Evolutionary conservation across 2,329 filamentous ascomycete genomes (phyloP), one percentile per base, ranked within the genome.

Genomic region (Penicillium sp.): DNA sequence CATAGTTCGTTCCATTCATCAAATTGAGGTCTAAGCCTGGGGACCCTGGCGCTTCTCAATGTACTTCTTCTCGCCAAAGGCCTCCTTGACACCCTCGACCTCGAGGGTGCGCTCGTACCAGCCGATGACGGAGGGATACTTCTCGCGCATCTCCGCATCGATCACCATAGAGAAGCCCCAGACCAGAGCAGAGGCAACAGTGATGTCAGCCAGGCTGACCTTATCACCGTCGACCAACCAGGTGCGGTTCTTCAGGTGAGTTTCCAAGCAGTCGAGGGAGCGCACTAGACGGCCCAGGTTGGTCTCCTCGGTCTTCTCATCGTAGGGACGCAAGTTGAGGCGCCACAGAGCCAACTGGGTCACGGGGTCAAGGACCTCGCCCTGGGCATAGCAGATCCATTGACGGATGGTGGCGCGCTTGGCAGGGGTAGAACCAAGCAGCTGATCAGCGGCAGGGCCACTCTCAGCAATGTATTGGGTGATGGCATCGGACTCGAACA

Each of bases 401-500:
- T 77, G 69, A 25, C 67, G 61, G 60, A 79, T 71, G 8, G 64
- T 58, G 0, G 75, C 74, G 29, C 69, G 65, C 41, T 73, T 68
- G 51, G 72, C 67, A 7, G 65, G 42, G 30, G 72, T 74, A 3
- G 55, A 39, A 19, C 77, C 77, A 5, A 78, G 57, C 3, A 80
- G 70, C 60, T 79, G 75, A 4, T 53, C 58, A 6, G 69, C 67
- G 44, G 65, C 64, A 34, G 76, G 73, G 3, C 77, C 77, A 29
- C 67, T 68, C 45, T 71, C 71, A 37, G 76, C 75, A 34, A 78
- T 50, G 62, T 75, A 78, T 35, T 63, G 64, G n/a, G 68, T 65
- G 57, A 80, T 80, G 43, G 77, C 77, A 30, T 69, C 68, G 30
- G 70, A 68, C 54, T 80, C 77, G 50, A 70, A 59, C 25, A 80